A percentile compares a stretch with the other conserved stretches of the same genome.
Evolutionary conservation across 1,284 basidiomycete species (phyloP).

Genomic region (Cryptococcus floricola): DNA sequence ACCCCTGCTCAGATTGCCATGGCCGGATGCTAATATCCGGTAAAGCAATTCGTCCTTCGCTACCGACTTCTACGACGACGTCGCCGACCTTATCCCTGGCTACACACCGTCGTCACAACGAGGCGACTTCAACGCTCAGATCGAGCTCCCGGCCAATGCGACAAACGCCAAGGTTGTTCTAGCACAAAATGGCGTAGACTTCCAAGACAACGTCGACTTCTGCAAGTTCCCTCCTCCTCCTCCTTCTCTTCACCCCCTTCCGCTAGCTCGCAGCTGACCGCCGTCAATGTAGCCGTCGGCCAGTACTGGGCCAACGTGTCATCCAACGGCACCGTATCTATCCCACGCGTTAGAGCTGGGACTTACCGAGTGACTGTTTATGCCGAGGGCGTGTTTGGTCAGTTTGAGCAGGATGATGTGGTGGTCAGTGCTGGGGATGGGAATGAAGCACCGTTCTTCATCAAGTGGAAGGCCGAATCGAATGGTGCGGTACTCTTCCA

Average conservation of each 20-base stretch:
- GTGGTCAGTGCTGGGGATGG: slow-evolving; percentile 19
- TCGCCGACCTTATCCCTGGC: slow-evolving; percentile 27
- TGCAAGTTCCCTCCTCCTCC: not conserved
- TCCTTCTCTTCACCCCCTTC: too few relatives aligned
- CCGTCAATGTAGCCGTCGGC: not conserved
- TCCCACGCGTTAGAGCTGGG: slow-evolving; percentile 34
- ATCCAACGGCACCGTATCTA: slow-evolving; percentile 19
- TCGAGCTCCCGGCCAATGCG: slow-evolving; percentile 24
- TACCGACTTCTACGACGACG: slow-evolving; percentile 36
- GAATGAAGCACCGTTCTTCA: slow-evolving; percentile 1
- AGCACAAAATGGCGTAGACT: slow-evolving; percentile 26
- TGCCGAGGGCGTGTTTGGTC: slow-evolving; percentile 37
- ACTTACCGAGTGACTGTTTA: slow-evolving; percentile 37
- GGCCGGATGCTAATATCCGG: not conserved
- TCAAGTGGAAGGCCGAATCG: slow-evolving; percentile 25
- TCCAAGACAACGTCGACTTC: slow-evolving; percentile 29
- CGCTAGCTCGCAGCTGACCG: too few relatives aligned
- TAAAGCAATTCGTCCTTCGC: slow-evolving; percentile 16
- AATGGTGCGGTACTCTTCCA: not conserved
- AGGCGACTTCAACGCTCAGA: slow-evolving; percentile 21
- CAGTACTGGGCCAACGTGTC: slow-evolving; percentile 40
- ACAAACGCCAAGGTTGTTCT: slow-evolving; percentile 27
- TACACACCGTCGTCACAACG: slow-evolving; percentile 23
- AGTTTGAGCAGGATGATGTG: slow-evolving; percentile 30
- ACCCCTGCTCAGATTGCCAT: not conserved